Evolutionary conservation across 768 basidiomycete genomes (phyloP), one percentile per base, ranked within the genome.

Genomic region (Amanita thiersii): DNA sequence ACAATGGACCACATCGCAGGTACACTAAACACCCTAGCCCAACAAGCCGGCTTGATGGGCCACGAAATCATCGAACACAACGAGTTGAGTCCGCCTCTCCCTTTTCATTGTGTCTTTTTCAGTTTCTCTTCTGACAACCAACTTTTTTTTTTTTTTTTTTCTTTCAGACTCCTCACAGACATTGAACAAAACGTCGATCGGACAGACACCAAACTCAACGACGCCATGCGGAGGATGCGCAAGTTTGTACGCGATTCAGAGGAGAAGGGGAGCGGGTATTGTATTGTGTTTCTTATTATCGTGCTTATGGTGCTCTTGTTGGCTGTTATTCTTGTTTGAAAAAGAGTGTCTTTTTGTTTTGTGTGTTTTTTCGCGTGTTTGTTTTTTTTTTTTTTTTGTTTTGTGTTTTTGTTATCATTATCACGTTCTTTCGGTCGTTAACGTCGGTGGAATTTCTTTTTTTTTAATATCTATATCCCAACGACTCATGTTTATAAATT

Each of bases 21-120:
- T 0, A 92, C 93, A 1, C 60, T 99, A 40, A 78, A 57, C 43
- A 92, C 85, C 0, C 66, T 99, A 5, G 81, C 83, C 0, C 81
- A 87, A 48, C 96, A 98, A 62, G 96, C 96, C 0, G 86, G 84
- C 8, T 66, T 97, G 23, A 99, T 99, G 79, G 94, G 94, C 0
- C 79, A 78, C 44, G 96, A 99, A 56, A 87, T 98, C 37, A 67
- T 58, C 6, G 90, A 93, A 56, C 96, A 99, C 53, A 87, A 84
- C 50, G 88, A 89, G 94, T 94, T n/a, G 47, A 48, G 58, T 60
- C 20, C n/a, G 3, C 20, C 17, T 14, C 35, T 33, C 39, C 28
- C 19, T 17, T 30, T 5, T 33, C 17, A 37, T 32, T 31, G 32
- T 17, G 14, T 12, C 24, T 15, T n/a, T 6, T 32, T 38, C 2